Conservation (phyloP, 345 rosid species). For the Acer campestre region DNA sequence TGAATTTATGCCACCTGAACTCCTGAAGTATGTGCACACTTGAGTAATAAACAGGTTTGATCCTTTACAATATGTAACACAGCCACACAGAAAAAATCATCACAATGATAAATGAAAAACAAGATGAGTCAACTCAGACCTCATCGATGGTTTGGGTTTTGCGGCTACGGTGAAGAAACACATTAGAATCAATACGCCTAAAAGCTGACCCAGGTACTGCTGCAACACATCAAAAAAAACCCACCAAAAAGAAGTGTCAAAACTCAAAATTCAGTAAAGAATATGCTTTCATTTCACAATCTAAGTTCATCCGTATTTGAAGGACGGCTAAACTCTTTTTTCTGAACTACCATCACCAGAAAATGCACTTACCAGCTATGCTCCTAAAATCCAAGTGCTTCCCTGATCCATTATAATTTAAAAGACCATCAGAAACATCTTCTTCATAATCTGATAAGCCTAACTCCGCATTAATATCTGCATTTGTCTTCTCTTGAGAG, state of each 20-base stretch:
- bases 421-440: conserved; percentile 60
- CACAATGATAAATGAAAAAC: neutral
- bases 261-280: conserved; percentile 18
- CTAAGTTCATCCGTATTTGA: conserved; percentile 15
- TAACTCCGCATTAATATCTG: conserved; percentile 89
- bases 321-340: conserved; percentile 14
- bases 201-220: conserved; percentile 63
- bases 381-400: conserved; percentile 51
- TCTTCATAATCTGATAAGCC: conserved; percentile 90
- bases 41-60: neutral
- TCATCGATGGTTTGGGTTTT: conserved; percentile 93
- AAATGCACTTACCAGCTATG: conserved; percentile 49
- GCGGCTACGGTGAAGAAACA: conserved; percentile 84
- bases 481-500: conserved; percentile 91
- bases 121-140: conserved; percentile 47
- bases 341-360: conserved; percentile 4
- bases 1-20: neutral
- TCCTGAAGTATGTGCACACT: neutral
- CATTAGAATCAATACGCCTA: conserved; percentile 65
- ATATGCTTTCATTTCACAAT: neutral
- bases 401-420: conserved; percentile 50
- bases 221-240: conserved; percentile 35
- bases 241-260: conserved; percentile 12
- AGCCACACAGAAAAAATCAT: conserved; percentile 4
- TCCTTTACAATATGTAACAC: conserved; percentile 7